Percentiles rank a stretch among this genome's conserved stretches.
These are phyloP conservation scores for Schoenoplectus tabernaemontani DNA, from an alignment of 202 grass and related monocot species.

Conservation along the genomic window DNA sequence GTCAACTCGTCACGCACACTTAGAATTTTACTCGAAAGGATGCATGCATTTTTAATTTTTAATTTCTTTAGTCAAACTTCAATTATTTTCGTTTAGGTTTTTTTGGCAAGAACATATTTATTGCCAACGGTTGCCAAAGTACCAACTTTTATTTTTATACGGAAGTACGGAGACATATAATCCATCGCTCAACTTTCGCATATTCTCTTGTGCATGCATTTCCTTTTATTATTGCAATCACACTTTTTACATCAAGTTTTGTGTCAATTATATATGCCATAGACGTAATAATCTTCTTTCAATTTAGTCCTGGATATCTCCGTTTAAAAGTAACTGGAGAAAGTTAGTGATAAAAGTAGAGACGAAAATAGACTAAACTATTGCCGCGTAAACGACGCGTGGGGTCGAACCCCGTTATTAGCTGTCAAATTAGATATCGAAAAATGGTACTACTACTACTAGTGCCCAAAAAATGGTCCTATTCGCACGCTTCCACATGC, in stretches of 20 bases:
- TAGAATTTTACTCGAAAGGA: background rate
- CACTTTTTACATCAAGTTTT: background rate
- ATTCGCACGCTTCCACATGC: slow-evolving; percentile 6
- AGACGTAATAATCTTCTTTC: background rate
- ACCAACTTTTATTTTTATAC: background rate
- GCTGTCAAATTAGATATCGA: slow-evolving; percentile 25
- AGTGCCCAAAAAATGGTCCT: slow-evolving; percentile 13
- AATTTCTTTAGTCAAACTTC: background rate
- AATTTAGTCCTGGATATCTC: background rate
- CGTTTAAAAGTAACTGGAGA: background rate
- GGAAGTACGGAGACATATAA: background rate
- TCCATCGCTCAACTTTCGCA: no score
- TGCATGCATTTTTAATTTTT: no score
- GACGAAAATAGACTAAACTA: slow-evolving; percentile 9
- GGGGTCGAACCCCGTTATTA: slow-evolving; percentile 14
- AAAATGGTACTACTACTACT: no score
- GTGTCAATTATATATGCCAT: background rate
- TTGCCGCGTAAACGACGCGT: slow-evolving; percentile 1
- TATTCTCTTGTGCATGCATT: no score
- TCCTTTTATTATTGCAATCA: background rate
- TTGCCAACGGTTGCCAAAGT: background rate
- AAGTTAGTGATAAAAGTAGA: background rate
- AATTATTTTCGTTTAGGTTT: background rate
- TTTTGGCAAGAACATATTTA: background rate
- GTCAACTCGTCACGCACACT: no score